phyloP scores from a whole-genome alignment of 1,284 basidiomycete genomes.

The Pseudomicrostroma phylloplanum region DNA sequence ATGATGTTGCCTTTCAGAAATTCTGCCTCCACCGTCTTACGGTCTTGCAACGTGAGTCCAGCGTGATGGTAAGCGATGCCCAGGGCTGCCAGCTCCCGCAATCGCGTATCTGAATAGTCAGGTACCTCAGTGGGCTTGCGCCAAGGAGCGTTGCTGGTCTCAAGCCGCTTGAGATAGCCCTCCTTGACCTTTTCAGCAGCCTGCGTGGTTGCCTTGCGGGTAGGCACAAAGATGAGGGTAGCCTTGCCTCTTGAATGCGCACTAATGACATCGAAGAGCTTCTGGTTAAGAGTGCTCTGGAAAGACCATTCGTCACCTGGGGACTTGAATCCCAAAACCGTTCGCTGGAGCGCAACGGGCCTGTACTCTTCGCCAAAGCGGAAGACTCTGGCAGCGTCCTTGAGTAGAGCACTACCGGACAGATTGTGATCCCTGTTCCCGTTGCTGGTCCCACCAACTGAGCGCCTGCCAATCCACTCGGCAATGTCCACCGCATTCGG shows the following conservation, averaged over 20 bases:
- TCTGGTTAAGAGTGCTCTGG: neutral
- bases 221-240: constrained; percentile 36
- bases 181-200: constrained; percentile 71
- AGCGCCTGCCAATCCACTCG: constrained; percentile 66
- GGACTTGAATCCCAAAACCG: neutral
- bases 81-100: neutral
- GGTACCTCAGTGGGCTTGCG: neutral
- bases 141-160: neutral
- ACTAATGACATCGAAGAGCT: constrained; percentile 59
- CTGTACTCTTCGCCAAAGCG: constrained; percentile 36
- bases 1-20: constrained; percentile 64
- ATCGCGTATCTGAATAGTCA: neutral
- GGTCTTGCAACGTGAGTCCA: constrained; percentile 68
- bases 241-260: constrained; percentile 28
- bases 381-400: constrained; percentile 20
- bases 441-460: too few relatives aligned
- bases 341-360: constrained; percentile 27
- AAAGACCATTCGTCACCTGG: neutral
- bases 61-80: constrained; percentile 84
- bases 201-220: constrained; percentile 54
- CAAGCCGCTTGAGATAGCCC: constrained; percentile 53
- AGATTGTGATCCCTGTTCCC: neutral
- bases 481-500: constrained; percentile 89
- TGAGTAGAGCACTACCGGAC: neutral
- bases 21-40: constrained; percentile 64